Base-by-base conservation (phyloP, 139 green algal genomes). In the Micractinium conductrix region DNA sequence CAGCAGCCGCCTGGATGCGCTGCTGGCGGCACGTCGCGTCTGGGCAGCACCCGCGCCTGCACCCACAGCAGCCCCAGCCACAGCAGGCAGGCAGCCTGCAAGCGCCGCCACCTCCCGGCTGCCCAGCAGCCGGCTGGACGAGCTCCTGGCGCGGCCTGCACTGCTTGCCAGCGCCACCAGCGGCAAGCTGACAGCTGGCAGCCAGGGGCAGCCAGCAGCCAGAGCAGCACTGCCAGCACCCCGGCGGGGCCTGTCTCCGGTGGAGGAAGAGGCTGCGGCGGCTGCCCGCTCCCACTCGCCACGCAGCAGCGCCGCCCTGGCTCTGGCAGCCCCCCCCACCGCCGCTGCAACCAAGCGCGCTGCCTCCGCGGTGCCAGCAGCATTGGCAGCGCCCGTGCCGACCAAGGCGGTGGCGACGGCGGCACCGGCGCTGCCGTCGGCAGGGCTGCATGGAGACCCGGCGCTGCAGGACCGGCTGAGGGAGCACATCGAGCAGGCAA, bases 401-500 rank as follows among this genome's bases (percentile, higher is more conserved):
- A 6, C 37, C 24, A 33, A n/a, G 38, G 38, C 37, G 21, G 37
- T 14, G n/a, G 68, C 16, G 12, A 2, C 19, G 1, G 9, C 63
- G 9, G 9, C n/a, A 26, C 6, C 30, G 8, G 63, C 17, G 12
- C 21, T 37, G 68, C 38, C 21, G 68, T 4, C 38, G 68, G 37
- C 68, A 2, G 63, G n/a, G 4, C n/a, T n/a, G n/a, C n/a, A 71
- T 40, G n/a, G n/a, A 26, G 74, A 68, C 35, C 48, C 42, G 37
- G 74, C 33, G 1, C 35, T 83, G 78, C 42, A 74, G 19, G 62
- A 83, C 12, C 78, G 62, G 42, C 62, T 83, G 62, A 42, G 78
- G 60, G n/a, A 83, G 78, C 78, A 62, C 17, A 74, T 74, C 2
- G 78, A 83, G 30, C 7, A 37, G 1, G 78, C 78, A 16, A 83